A percentile compares a stretch with the other conserved stretches of the same genome.
Conservation (phyloP, 345 rosid genomes). For the Chamaenerion angustifolium region DNA sequence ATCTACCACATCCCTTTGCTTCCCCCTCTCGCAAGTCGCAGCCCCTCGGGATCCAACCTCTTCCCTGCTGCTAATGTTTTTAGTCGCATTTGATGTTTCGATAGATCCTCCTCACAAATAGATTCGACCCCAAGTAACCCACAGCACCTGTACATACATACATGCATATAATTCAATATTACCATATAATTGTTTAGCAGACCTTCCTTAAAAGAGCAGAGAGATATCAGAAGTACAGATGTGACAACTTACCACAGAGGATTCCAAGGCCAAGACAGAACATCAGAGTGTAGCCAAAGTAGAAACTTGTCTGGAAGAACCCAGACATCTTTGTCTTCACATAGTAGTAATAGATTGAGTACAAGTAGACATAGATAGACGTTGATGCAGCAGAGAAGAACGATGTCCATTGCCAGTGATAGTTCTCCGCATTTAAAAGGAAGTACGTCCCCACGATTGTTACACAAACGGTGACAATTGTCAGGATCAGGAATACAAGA, state of each 20-base stretch:
- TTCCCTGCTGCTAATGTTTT: slow-evolving; percentile 1
- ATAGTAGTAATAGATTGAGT: slow-evolving; percentile 75
- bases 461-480: slow-evolving; percentile 79
- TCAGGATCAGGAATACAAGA: slow-evolving; percentile 74
- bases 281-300: slow-evolving; percentile 94
- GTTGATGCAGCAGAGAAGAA: slow-evolving; percentile 93
- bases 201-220: too few relatives aligned
- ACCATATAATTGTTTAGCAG: neutral
- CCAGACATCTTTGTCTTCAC: slow-evolving; percentile 95
- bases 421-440: slow-evolving; percentile 88
- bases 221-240: neutral
- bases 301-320: slow-evolving; percentile 94
- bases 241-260: slow-evolving; percentile 60
- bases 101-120: slow-evolving; percentile 92
- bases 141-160: slow-evolving; percentile 53
- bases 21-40: too few relatives aligned
- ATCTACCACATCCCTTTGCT: too few relatives aligned
- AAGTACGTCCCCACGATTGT: slow-evolving; percentile 88
- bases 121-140: slow-evolving; percentile 75
- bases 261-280: slow-evolving; percentile 90
- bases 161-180: neutral
- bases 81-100: slow-evolving; percentile 95
- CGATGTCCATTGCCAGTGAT: slow-evolving; percentile 98
- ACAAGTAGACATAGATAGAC: slow-evolving; percentile 77
- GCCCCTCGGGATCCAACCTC: too few relatives aligned